Evolutionary conservation across 352 stramenopile genomes (phyloP).

Genomic region (Pythium insidiosum): DNA sequence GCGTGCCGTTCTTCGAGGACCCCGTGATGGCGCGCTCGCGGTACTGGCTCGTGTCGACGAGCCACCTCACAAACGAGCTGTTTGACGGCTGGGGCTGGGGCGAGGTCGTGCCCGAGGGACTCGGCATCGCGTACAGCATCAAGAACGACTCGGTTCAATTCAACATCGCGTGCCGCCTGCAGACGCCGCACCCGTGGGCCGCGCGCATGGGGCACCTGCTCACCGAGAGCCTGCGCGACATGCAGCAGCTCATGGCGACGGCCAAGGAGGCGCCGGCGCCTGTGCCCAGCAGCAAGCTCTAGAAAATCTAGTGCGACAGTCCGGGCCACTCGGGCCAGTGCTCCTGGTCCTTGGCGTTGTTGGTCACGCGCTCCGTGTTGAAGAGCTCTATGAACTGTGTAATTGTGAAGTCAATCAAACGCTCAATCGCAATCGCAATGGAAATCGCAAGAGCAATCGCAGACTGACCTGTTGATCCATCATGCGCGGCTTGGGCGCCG

Average conservation of each 20-base stretch:
- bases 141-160: conserved; percentile 76
- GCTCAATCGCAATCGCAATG: not conserved
- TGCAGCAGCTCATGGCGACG: conserved; percentile 55
- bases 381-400: conserved; percentile 85
- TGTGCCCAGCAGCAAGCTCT: conserved; percentile 38
- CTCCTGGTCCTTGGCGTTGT: conserved; percentile 37
- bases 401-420: too few relatives aligned
- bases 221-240: conserved; percentile 70
- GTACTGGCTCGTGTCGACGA: conserved; percentile 78
- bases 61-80: conserved; percentile 70
- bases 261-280: too few relatives aligned
- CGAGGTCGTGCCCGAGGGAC: conserved; percentile 68
- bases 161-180: conserved; percentile 69
- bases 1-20: conserved; percentile 65
- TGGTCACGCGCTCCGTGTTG: conserved; percentile 65
- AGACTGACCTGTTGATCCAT: conserved; percentile 84
- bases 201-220: conserved; percentile 63
- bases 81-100: conserved; percentile 84
- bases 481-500: conserved; percentile 76
- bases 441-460: not conserved
- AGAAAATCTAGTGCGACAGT: conserved; percentile 16
- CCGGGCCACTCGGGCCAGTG: conserved; percentile 61
- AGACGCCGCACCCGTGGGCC: conserved; percentile 26
- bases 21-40: conserved; percentile 49
- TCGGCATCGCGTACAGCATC: conserved; percentile 79